Evolutionary conservation across 371 early-diverging fungal genomes (phyloP), one percentile per base, ranked within the genome.

Genomic region (Chytridium lagenaria): DNA sequence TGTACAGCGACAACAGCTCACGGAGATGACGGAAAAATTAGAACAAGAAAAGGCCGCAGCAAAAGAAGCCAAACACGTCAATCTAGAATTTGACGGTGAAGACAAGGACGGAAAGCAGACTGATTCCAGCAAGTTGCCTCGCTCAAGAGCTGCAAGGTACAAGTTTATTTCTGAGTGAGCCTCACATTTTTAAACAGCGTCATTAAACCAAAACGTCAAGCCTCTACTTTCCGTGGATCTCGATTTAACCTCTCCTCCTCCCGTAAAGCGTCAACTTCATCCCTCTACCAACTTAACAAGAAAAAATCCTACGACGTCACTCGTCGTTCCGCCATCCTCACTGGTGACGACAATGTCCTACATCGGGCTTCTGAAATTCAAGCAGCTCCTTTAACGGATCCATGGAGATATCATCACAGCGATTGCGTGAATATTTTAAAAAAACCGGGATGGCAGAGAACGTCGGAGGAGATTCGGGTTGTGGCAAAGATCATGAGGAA

Each of bases 391-490:
- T 22, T 33, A 0, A 68, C 44, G 23, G 37, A 37, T 3, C 38
- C 59, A 19, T 68, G 74, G 74, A 44, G n/a, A 19, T 19, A 70
- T n/a, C 70, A 55, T 70, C 75, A 70, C 39, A 39, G 50, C 26
- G 51, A 55, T 23, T 76, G 72, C 38, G n/a, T 75, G 5, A 36
- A 26, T 33, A 52, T 68, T 5, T 34, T 81, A 3, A 16, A 51
- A 39, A 81, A 78, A 61, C 34, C 67, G 15, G 28, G 67, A 3
- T 72, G 52, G 30, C 73, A 74, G 59, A 50, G 81, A 37, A 77
- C 82, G 23, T 36, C 66, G 16, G 66, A 71, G 22, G 82, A 84
- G 30, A 55, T 78, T 23, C 67, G 59, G 39, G 63, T 57, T 16
- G 40, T 84, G 52, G 74, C 65, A 57, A 39, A 39, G 16, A 63